Evolutionary conservation across 2,329 filamentous ascomycete genomes (phyloP), one percentile per base, ranked within the genome.

Genomic region (Pestalotiopsis fici): DNA sequence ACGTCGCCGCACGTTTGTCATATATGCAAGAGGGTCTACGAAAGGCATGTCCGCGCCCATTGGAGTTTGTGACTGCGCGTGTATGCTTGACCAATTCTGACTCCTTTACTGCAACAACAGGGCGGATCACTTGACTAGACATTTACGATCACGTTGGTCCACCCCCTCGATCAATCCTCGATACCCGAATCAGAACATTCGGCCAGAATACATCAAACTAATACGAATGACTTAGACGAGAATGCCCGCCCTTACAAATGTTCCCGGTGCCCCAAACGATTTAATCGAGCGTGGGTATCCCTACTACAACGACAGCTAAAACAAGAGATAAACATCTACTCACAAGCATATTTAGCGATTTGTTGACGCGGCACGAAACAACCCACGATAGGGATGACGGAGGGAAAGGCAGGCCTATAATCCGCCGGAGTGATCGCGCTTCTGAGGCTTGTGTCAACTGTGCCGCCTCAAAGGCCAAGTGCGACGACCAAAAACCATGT

Each of bases 401-500:
- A 31, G 66, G 64, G 15, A 72, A 71, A 15, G 71, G 71, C n/a
- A 70, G 70, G 37, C 66, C 72, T 2, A 71, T 74, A 11, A 76
- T 75, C 43, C 72, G 73, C 35, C 67, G 71, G n/a, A 73, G 70
- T 60, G 74, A 77, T 50, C 71, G 75, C 21, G 74, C 74, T 18
- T 72, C 72, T 56, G 72, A 74, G 65, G 74, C 74, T 4, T 76
- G 74, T 47, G 37, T 70, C 21, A 72, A 71, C 47, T 76, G 74
- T 60, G 73, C 73, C 27, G 61, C 72, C n/a, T 71, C 74, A 56
- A 77, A 76, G 56, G 72, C 75, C 2, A 75, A 75, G 63, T 77
- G 74, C 64, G 74, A 75, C 59, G 73, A 74, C 65, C 71, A 74
- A 69, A 75, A 75, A 68, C 74, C 74, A 9, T 75, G 74, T 65